Evolutionary conservation across 2,329 filamentous ascomycete genomes (phyloP).

Genomic region (Remersonia thermophila): DNA sequence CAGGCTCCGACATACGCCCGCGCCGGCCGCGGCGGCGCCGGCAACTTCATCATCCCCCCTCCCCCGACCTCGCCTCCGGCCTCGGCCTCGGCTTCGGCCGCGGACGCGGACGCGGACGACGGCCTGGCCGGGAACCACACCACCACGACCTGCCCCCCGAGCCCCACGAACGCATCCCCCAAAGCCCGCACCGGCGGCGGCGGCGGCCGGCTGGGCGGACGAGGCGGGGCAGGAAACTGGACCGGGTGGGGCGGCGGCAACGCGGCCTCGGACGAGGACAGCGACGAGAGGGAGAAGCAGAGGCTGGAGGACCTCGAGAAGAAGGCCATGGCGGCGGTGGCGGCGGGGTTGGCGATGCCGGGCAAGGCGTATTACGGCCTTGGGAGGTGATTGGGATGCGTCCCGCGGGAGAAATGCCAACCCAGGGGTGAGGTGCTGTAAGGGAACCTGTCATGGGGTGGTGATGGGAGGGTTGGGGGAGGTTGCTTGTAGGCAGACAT

Average conservation of each 20-base stretch:
- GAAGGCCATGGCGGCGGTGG: conserved; percentile 33
- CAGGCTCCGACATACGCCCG: conserved; percentile 24
- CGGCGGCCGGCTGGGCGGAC: conserved; percentile 26
- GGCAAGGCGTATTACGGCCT: conserved; percentile 27
- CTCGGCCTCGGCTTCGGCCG: conserved; percentile 14
- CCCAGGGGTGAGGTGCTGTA: background rate
- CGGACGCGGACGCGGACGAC: background rate
- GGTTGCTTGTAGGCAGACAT: background rate
- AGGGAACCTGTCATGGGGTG: background rate
- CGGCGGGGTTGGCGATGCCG: conserved; percentile 34
- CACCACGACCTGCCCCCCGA: conserved; percentile 13
- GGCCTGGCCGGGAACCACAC: no score
- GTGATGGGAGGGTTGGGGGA: background rate
- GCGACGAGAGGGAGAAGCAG: conserved; percentile 21
- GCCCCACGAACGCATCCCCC: conserved; percentile 18
- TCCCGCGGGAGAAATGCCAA: no score
- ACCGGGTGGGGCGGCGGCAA: conserved; percentile 15
- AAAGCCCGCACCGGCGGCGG: no score
- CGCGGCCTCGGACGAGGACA: conserved; percentile 13
- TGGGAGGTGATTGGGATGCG: background rate
- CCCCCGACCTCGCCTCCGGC: conserved; percentile 18
- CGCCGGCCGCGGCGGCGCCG: conserved; percentile 48
- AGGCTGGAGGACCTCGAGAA: conserved; percentile 29
- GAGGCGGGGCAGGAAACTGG: conserved; percentile 50
- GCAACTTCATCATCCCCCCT: conserved; percentile 40